Conservation (phyloP, 306 rosid genomes). For the Clitoria ternatea region DNA sequence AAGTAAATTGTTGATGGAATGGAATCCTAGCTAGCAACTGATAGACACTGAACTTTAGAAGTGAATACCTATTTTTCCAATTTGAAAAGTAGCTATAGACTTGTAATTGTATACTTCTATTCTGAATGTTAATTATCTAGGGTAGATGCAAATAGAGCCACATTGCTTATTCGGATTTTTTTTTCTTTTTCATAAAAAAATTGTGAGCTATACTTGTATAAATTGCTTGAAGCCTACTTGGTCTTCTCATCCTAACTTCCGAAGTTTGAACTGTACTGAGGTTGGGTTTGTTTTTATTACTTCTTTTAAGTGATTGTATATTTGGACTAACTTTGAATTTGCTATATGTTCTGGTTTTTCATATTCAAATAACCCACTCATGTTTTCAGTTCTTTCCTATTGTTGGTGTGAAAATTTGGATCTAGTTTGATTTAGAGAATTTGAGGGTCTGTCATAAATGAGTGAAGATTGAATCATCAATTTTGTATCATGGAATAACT, state of each 20-base stretch:
- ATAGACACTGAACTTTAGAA: not conserved
- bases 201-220: constrained; percentile 1
- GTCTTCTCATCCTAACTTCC: not conserved
- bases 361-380: not conserved
- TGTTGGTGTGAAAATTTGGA: constrained; percentile 10
- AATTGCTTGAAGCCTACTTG: not conserved
- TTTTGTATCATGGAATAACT: constrained; percentile 36
- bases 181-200: not conserved
- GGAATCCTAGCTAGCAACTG: not conserved
- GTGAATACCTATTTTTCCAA: not conserved
- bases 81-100: not conserved
- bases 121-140: not conserved
- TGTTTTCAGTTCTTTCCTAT: not conserved
- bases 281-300: constrained; percentile 18
- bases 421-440: constrained; percentile 13
- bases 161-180: not conserved
- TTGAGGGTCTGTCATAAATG: not conserved
- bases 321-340: constrained; percentile 1
- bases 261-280: not conserved
- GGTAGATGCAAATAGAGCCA: not conserved
- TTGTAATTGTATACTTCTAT: not conserved
- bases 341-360: constrained; percentile 1
- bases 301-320: not conserved
- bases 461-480: constrained; percentile 2
- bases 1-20: not conserved